These are phyloP conservation scores for Arthrobotrys iridis DNA, from an alignment of 2,329 filamentous ascomycete species.

Conservation along the genomic window DNA sequence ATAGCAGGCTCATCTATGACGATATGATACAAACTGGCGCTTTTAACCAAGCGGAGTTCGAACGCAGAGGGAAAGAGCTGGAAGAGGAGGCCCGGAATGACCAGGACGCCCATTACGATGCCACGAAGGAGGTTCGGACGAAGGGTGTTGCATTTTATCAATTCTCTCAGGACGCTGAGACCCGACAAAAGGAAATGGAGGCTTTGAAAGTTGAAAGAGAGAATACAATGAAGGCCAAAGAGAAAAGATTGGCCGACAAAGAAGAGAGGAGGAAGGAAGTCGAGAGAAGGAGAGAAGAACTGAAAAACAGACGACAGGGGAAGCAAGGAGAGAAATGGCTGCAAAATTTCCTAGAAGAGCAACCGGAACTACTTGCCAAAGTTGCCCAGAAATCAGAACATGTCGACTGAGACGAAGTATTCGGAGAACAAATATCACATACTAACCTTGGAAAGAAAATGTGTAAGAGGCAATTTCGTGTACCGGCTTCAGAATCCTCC, in stretches of 20 bases:
- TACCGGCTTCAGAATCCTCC: too few relatives aligned
- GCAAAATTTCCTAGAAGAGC: constrained; percentile 66
- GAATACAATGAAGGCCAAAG: constrained; percentile 72
- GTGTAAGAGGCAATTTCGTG: too few relatives aligned
- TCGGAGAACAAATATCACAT: too few relatives aligned
- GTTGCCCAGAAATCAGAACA: neutral
- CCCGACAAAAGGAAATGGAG: constrained; percentile 77
- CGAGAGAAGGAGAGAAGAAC: constrained; percentile 62
- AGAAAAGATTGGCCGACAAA: constrained; percentile 70
- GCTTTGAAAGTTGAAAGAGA: constrained; percentile 73
- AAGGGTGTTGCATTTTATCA: constrained; percentile 93
- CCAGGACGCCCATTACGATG: constrained; percentile 88
- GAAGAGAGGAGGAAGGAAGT: constrained; percentile 65
- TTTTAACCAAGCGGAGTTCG: constrained; percentile 76
- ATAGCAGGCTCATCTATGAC: constrained; percentile 78
- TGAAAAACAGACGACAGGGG: constrained; percentile 68
- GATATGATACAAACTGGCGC: constrained; percentile 84
- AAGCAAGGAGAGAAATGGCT: constrained; percentile 79
- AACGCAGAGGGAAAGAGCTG: constrained; percentile 72
- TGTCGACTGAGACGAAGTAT: neutral
- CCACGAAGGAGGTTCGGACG: constrained; percentile 80
- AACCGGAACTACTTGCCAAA: constrained; percentile 33
- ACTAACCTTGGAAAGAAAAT: neutral
- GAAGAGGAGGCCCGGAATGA: constrained; percentile 78
- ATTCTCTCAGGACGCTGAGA: constrained; percentile 80